Evolutionary conservation across 495 filamentous ascomycete genomes (phyloP).

Genomic region (Chaetomium tenue): DNA sequence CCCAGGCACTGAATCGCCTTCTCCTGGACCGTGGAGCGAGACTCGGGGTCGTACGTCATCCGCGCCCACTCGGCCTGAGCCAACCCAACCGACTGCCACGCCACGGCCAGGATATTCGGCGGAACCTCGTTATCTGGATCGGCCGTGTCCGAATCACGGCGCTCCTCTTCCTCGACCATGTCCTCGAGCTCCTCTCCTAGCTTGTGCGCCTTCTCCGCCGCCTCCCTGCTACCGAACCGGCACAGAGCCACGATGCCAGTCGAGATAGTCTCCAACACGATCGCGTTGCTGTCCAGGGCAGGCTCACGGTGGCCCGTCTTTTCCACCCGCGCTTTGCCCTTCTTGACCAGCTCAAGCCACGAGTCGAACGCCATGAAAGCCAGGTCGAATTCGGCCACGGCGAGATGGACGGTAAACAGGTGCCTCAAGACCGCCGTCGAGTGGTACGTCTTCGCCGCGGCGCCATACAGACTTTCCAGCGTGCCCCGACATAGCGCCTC

Average conservation of each 20-base stretch:
- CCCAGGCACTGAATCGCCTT: slow-evolving; percentile 72
- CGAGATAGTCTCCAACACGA: slow-evolving; percentile 68
- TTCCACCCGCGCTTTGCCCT: slow-evolving; percentile 73
- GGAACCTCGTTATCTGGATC: slow-evolving; percentile 44
- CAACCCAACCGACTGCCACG: slow-evolving; percentile 79
- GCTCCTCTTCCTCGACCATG: slow-evolving; percentile 49
- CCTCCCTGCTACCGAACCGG: slow-evolving; percentile 68
- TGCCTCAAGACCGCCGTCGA: slow-evolving; percentile 83
- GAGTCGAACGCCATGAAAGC: slow-evolving; percentile 84
- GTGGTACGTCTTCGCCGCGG: slow-evolving; percentile 89
- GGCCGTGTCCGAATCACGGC: slow-evolving; percentile 25
- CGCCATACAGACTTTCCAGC: slow-evolving; percentile 80
- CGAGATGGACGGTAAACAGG: slow-evolving; percentile 81
- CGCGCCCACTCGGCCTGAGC: slow-evolving; percentile 82
- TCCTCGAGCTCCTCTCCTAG: slow-evolving; percentile 64
- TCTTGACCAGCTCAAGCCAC: slow-evolving; percentile 80
- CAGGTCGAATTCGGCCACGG: slow-evolving; percentile 82
- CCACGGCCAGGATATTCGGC: slow-evolving; percentile 56
- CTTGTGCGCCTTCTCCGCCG: slow-evolving; percentile 72
- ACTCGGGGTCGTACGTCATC: slow-evolving; percentile 68
- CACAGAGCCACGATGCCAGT: slow-evolving; percentile 79
- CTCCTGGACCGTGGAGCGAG: slow-evolving; percentile 64
- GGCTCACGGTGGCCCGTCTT: slow-evolving; percentile 71
- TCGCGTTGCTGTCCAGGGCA: slow-evolving; percentile 73
- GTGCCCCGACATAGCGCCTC: slow-evolving; percentile 66